These are phyloP conservation scores for Durusdinium trenchii DNA, from an alignment of 73 alveolate species.

Conservation along the genomic window DNA sequence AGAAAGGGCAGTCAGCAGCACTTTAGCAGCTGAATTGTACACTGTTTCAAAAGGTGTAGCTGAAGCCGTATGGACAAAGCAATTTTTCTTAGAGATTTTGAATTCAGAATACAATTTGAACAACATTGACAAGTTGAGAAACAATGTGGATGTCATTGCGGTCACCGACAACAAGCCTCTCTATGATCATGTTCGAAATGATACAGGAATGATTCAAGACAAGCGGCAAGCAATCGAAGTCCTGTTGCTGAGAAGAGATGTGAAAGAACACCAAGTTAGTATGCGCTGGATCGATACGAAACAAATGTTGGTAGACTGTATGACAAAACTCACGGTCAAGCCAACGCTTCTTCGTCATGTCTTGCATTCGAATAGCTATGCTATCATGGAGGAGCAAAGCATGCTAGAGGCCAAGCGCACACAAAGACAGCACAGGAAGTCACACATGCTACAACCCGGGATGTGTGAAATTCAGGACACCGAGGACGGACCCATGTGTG, in stretches of 20 bases:
- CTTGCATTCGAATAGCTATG: neutral
- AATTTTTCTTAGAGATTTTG: neutral
- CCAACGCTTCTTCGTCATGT: neutral
- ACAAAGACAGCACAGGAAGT: neutral
- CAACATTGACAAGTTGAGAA: neutral
- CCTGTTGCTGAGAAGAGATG: neutral
- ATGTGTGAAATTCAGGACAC: no score
- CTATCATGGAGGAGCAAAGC: neutral
- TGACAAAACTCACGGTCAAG: neutral
- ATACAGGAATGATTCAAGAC: neutral
- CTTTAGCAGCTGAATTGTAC: neutral
- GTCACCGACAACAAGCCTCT: conserved; percentile 13
- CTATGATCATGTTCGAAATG: neutral
- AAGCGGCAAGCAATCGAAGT: conserved; percentile 5
- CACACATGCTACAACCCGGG: conserved; percentile 12
- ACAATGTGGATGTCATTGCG: neutral
- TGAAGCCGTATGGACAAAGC: neutral
- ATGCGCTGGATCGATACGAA: conserved; percentile 17
- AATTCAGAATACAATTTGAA: neutral
- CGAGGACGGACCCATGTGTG: no score
- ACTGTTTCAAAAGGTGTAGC: neutral
- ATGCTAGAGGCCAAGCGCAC: neutral
- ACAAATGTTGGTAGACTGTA: conserved; percentile 31
- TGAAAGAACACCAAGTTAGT: neutral
- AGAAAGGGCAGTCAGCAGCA: neutral